phyloP scores from a whole-genome alignment of 2,329 filamentous ascomycete species.

The Colletotrichum camelliae region DNA sequence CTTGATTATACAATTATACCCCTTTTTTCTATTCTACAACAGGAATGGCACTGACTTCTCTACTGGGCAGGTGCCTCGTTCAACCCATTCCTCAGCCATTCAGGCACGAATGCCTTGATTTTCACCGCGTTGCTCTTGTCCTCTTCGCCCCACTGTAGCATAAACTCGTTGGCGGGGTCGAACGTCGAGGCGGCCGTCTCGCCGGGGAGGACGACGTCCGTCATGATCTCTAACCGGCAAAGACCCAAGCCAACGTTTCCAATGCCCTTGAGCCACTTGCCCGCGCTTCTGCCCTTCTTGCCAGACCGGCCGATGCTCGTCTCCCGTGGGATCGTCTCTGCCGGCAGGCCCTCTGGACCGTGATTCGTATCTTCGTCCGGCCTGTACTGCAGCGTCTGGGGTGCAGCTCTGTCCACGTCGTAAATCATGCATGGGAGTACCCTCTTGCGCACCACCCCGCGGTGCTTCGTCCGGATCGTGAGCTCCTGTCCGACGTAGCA shows the following conservation, averaged over 20 bases:
- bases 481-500: conserved; percentile 98
- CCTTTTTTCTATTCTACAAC: conserved; percentile 15
- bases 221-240: conserved; percentile 91
- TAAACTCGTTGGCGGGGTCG: conserved; percentile 49
- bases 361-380: conserved; percentile 30
- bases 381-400: conserved; percentile 53
- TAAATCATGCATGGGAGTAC: conserved; percentile 84
- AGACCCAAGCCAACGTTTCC: conserved; percentile 88
- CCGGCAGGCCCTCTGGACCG: conserved; percentile 30
- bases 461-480: conserved; percentile 94
- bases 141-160: conserved; percentile 19
- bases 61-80: conserved; percentile 27
- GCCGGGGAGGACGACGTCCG: conserved; percentile 74
- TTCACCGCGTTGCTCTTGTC: conserved; percentile 46
- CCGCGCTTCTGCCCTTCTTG: conserved; percentile 72
- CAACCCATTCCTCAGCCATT: conserved; percentile 66
- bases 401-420: conserved; percentile 41
- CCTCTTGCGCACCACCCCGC: conserved; percentile 89
- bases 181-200: conserved; percentile 68
- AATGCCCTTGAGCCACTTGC: conserved; percentile 79
- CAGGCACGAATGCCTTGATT: conserved; percentile 83
- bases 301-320: conserved; percentile 56
- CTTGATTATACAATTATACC: conserved; percentile 16
- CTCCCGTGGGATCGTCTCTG: conserved; percentile 46
- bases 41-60: conserved; percentile 1